Base-by-base conservation (phyloP, 306 rosid species). In the Gleditsia sinensis region DNA sequence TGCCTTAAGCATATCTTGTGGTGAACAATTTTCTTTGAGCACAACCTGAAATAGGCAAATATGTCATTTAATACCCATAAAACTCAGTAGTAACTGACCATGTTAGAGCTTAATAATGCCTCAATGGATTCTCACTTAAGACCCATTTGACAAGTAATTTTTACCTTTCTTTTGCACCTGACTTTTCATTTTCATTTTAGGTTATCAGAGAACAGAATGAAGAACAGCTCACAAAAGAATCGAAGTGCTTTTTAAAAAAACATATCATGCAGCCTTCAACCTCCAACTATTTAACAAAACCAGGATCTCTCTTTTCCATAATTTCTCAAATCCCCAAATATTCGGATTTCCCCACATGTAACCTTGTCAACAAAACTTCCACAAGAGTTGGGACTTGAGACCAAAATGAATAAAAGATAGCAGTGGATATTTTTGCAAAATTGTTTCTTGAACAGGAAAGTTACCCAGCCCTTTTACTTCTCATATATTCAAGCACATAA, bases 1-100 rank as follows among this genome's bases (percentile, higher is more conserved):
- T 27, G 96, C 94, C 87, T 90, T 91, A 19, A 94, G 91, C 97
- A 94, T 91, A 82, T 91, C 98, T 68, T 80, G 89, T 19, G 82
- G 89, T 11, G 88, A 85, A 75, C 86, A 88, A 48, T 78, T 84
- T 78, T 94, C 98, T 75, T 89, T 91, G 54, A 94, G 92, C 76
- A 88, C 96, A 37, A 94, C 91, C 98, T 94, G 90, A 71, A 70
- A 30, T 78, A 82, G 49, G 49, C 68, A 66, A 67, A 64, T 40
- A 63, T 43, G 21, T 65, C 58, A 74, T 67, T 79, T 48, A 67
- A 19, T 66, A 40, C 23, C 55, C 79, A 33, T 9, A 72, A 70
- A 55, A 60, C 57, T 49, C 9, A 7, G 20, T 12, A 19, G 56
- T n/a, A 50, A 36, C 40, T 28, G 23, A 58, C 64, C 42, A 74